These are phyloP conservation scores for Mucor mucedo DNA, from an alignment of 371 early-diverging fungal genomes.

Conservation along the genomic window DNA sequence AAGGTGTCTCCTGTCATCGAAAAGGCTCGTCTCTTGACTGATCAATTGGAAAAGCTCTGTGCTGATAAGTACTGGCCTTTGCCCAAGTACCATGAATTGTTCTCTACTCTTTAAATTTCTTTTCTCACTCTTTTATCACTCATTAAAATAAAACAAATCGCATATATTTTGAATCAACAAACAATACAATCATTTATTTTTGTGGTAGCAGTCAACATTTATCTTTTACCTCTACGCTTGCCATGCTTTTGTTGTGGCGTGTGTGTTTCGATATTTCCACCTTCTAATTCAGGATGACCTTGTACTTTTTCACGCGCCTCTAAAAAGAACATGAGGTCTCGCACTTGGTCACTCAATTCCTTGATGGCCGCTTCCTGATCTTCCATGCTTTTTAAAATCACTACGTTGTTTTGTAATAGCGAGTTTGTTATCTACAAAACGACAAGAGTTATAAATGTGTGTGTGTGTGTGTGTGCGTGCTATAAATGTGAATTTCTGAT, in stretches of 20 bases:
- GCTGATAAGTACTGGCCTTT: conserved; percentile 94
- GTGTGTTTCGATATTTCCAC: conserved; percentile 33
- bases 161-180: no score
- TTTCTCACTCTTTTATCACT: not conserved
- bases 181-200: no score
- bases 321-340: conserved; percentile 44
- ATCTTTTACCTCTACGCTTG: conserved; percentile 18
- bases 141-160: not conserved
- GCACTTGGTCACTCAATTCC: conserved; percentile 41
- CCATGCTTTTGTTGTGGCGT: conserved; percentile 2
- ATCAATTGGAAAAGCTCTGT: conserved; percentile 80
- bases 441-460: not conserved
- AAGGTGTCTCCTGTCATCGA: conserved; percentile 75
- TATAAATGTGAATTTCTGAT: not conserved
- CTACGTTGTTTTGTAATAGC: conserved; percentile 25
- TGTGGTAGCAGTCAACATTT: not conserved
- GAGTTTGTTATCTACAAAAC: conserved; percentile 24
- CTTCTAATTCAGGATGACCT: conserved; percentile 34
- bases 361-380: conserved; percentile 30
- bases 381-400: conserved; percentile 22
- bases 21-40: conserved; percentile 71
- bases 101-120: conserved; percentile 68
- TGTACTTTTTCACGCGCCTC: conserved; percentile 38
- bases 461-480: not conserved
- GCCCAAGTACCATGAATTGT: conserved; percentile 95